A percentile compares a stretch with the other conserved stretches of the same genome.
Conservation (phyloP, 1,284 basidiomycete genomes). For the Fomitopsis schrenkii region DNA sequence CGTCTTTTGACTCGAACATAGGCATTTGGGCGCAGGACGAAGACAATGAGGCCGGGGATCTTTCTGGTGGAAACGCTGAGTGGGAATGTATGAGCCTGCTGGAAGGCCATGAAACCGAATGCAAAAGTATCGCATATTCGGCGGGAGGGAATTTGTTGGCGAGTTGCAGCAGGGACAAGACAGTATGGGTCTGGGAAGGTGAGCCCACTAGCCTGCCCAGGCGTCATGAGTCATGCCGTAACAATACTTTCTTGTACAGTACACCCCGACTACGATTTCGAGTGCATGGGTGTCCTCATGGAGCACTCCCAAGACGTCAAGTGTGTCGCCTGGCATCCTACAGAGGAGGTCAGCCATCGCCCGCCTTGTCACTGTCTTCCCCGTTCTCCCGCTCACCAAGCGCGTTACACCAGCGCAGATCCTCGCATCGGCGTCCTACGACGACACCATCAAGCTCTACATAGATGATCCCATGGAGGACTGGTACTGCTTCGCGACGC, state of each 20-base stretch:
- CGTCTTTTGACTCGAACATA: conserved; percentile 92
- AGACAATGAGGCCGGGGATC: conserved; percentile 40
- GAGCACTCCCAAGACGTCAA: conserved; percentile 98
- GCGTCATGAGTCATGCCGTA: neutral
- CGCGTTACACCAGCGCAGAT: conserved; percentile 51
- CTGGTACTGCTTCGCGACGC: conserved; percentile 86
- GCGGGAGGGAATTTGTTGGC: conserved; percentile 79
- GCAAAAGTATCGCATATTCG: conserved; percentile 92
- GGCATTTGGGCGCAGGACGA: conserved; percentile 83
- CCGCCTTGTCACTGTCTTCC: conserved; percentile 2
- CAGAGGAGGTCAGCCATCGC: conserved; percentile 71
- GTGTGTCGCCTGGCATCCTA: conserved; percentile 91
- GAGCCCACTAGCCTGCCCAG: conserved; percentile 17
- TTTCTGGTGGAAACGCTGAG: conserved; percentile 39
- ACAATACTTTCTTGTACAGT: conserved; percentile 38
- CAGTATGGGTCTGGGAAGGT: conserved; percentile 99
- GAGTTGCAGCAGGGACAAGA: conserved; percentile 93
- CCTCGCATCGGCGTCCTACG: conserved; percentile 95
- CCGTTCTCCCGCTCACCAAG: conserved; percentile 11
- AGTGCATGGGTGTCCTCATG: conserved; percentile 95
- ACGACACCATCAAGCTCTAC: conserved; percentile 94
- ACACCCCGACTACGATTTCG: conserved; percentile 90
- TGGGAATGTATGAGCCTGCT: conserved; percentile 89
- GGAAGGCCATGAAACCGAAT: conserved; percentile 97
- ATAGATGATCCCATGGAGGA: conserved; percentile 93